Conservation (phyloP, 2,329 filamentous ascomycete genomes). For the Cytospora leucostoma region DNA sequence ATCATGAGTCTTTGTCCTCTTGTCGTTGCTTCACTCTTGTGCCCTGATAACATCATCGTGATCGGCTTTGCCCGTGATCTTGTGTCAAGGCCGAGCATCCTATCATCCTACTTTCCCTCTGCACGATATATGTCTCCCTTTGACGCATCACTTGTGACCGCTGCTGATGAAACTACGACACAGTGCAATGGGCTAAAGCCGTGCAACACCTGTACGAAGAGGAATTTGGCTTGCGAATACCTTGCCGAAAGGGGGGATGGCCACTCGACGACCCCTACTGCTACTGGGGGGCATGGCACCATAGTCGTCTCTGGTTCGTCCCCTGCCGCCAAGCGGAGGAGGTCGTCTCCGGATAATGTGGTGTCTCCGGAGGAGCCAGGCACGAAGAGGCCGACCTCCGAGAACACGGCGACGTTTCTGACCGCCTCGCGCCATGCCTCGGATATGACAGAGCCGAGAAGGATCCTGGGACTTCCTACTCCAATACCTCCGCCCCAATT, state of each 20-base stretch:
- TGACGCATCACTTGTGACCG: not conserved
- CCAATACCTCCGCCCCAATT: constrained; percentile 5
- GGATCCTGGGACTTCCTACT: constrained; percentile 35
- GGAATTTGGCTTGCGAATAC: constrained; percentile 49
- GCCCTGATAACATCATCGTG: not conserved
- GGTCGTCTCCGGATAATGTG: constrained; percentile 15
- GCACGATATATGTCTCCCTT: not conserved
- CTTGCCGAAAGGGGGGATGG: constrained; percentile 33
- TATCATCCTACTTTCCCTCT: not conserved
- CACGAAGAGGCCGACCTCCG: constrained; percentile 25
- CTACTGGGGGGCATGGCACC: constrained; percentile 35
- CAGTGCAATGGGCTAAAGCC: constrained; percentile 62
- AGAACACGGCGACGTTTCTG: not conserved
- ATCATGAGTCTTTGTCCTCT: not conserved
- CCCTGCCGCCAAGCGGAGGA: constrained; percentile 30
- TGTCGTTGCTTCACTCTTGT: not conserved
- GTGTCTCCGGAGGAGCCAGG: constrained; percentile 14
- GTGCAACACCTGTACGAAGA: constrained; percentile 60
- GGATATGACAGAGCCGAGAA: constrained; percentile 34
- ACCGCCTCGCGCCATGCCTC: constrained; percentile 4
- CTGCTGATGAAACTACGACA: constrained; percentile 22
- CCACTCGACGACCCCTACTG: constrained; percentile 28
- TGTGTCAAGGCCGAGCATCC: not conserved
- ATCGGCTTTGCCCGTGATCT: not conserved
- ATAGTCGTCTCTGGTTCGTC: constrained; percentile 32